Conservation (phyloP, 2,329 filamentous ascomycete species). For the Claviceps monticola region DNA sequence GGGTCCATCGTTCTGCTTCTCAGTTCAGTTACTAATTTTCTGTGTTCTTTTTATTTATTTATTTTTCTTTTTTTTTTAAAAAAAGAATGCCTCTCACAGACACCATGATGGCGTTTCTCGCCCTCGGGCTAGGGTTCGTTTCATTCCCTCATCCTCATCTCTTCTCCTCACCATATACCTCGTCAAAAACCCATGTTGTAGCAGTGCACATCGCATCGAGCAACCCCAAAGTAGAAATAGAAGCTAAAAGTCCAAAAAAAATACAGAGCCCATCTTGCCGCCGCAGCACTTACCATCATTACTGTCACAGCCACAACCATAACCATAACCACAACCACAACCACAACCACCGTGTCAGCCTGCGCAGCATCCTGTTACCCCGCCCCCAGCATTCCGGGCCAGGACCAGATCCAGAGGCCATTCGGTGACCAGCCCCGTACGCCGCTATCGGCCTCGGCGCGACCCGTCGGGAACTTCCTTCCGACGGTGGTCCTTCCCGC, state of each 20-base stretch:
- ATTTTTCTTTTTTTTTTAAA: not conserved
- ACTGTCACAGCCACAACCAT: conserved; percentile 17
- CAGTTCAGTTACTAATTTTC: too few relatives aligned
- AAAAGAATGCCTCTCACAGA: not conserved
- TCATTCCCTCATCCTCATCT: not conserved
- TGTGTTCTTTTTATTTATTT: not conserved
- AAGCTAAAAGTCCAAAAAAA: not conserved
- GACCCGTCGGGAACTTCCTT: too few relatives aligned
- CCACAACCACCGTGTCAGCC: conserved; percentile 15
- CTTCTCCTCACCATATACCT: not conserved
- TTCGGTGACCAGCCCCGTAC: too few relatives aligned
- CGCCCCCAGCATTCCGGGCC: not conserved
- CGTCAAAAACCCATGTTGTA: too few relatives aligned
- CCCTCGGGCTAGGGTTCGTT: conserved; percentile 1
- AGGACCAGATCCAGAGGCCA: too few relatives aligned
- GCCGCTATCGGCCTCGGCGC: too few relatives aligned
- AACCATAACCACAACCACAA: conserved; percentile 16
- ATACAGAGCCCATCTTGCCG: conserved; percentile 12
- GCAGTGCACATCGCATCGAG: too few relatives aligned
- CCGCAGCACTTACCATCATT: conserved; percentile 9
- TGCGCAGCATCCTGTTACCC: conserved; percentile 15
- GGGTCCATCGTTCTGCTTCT: too few relatives aligned
- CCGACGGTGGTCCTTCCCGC: not conserved
- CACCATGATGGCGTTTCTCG: not conserved
- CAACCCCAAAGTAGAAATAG: too few relatives aligned